Evolutionary conservation across 1,284 basidiomycete species (phyloP).

Genomic region (Golubevia pallescens): DNA sequence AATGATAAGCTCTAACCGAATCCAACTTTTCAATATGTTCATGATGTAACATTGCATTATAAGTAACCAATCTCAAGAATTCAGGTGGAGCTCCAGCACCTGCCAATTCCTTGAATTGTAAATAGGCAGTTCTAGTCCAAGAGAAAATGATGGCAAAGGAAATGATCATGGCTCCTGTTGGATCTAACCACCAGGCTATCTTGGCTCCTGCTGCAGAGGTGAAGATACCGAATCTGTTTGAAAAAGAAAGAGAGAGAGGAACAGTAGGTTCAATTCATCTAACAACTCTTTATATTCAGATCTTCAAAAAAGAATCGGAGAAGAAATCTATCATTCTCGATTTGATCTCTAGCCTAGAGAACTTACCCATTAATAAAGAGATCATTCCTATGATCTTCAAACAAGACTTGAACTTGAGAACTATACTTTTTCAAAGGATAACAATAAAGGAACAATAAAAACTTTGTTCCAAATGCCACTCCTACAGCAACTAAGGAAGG

Average conservation of each 20-base stretch:
- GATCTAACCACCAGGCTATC: conserved; percentile 83
- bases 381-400: conserved; percentile 91
- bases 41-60: conserved; percentile 69
- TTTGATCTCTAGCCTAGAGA: too few relatives aligned
- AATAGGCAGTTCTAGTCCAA: conserved; percentile 69
- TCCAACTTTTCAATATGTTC: too few relatives aligned
- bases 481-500: conserved; percentile 82
- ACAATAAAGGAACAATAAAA: conserved; percentile 85
- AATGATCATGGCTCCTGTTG: conserved; percentile 76
- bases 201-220: conserved; percentile 90
- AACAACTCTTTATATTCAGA: too few relatives aligned
- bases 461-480: conserved; percentile 82
- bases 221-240: conserved; percentile 74
- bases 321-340: too few relatives aligned
- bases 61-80: conserved; percentile 86
- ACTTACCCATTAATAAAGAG: conserved; percentile 73
- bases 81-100: conserved; percentile 89
- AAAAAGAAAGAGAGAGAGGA: conserved; percentile 8
- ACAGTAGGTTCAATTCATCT: background rate
- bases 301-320: too few relatives aligned
- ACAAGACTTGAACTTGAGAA: conserved; percentile 88
- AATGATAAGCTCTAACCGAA: conserved; percentile 55
- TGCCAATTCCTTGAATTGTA: conserved; percentile 83
- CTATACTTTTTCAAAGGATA: conserved; percentile 77
- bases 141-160: conserved; percentile 79